Base-by-base conservation (phyloP, 2,329 filamentous ascomycete species). In the Lachnellula suecica region DNA sequence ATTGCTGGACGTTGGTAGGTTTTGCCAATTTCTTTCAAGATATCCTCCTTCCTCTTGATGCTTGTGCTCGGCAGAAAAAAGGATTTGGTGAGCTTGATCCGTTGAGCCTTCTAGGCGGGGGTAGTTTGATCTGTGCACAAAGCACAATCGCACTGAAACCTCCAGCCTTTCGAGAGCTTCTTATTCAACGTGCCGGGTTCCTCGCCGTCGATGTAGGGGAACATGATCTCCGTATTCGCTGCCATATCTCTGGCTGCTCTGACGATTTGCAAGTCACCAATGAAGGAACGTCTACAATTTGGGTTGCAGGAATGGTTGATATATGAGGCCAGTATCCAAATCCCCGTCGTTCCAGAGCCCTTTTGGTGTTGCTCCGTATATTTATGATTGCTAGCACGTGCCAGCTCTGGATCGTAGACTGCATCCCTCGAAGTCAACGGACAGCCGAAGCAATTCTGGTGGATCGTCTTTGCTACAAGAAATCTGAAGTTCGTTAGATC, bases 261-360 rank as follows among this genome's bases (percentile, higher is more conserved):
- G 22, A 44, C 42, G 42, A 44, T 44, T 27, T 44, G 42, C n/a
- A 44, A 17, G 19, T 44, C 42, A 8, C 42, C 42, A 9, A 44
- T 44, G 24, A 31, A 44, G 42, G 13, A n/a, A 19, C 42, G 42
- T 15, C 19, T 5, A 27, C 22, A 25, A n/a, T 13, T 44, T 31
- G 7, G 10, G n/a, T 25, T 8, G 24, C 42, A 44, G 9, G 42
- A 44, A 31, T 27, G 41, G 15, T 44, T 44, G 42, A 44, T 13
- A 5, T 44, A 44, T 11, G 42, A 44, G 17, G 42, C 23, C 17
- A 25, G 13, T 6, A 19, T 44, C 42, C 42, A 44, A 2, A 44
- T 27, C 29, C 42, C 42, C 29, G 23, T 24, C 10, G 27, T 44
- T 2, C 24, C 8, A 24, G 19, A 19, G 22, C 7, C 8, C 13